Conservation (phyloP, 805 yeast species). For the Isabelozyma rhagii region DNA sequence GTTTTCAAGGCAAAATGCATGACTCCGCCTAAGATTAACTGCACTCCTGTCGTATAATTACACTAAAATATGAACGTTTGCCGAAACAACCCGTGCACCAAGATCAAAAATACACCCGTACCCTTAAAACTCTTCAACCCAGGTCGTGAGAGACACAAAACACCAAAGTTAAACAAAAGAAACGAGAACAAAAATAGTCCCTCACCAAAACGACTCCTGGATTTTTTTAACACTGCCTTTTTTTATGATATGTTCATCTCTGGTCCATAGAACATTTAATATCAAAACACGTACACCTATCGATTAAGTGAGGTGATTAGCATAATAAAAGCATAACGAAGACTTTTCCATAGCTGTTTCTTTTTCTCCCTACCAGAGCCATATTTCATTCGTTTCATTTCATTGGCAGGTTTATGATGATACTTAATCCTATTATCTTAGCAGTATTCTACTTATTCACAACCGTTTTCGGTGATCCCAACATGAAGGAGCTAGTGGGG, state of each 20-base stretch:
- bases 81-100: neutral
- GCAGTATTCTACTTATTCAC: constrained; percentile 6
- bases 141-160: neutral
- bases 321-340: too few relatives aligned
- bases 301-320: too few relatives aligned
- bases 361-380: too few relatives aligned
- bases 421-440: constrained; percentile 1
- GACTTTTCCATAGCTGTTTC: too few relatives aligned
- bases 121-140: neutral
- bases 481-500: constrained; percentile 58
- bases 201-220: neutral
- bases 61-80: neutral
- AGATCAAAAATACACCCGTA: neutral
- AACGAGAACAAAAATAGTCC: neutral
- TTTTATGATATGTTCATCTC: neutral
- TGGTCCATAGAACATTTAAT: neutral
- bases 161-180: neutral
- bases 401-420: neutral
- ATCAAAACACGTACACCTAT: neutral
- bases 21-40: neutral
- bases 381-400: neutral
- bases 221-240: neutral
- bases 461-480: constrained; percentile 26
- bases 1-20: neutral
- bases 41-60: neutral